phyloP scores from a whole-genome alignment of 768 basidiomycete species.

The Kwoniella europaea region DNA sequence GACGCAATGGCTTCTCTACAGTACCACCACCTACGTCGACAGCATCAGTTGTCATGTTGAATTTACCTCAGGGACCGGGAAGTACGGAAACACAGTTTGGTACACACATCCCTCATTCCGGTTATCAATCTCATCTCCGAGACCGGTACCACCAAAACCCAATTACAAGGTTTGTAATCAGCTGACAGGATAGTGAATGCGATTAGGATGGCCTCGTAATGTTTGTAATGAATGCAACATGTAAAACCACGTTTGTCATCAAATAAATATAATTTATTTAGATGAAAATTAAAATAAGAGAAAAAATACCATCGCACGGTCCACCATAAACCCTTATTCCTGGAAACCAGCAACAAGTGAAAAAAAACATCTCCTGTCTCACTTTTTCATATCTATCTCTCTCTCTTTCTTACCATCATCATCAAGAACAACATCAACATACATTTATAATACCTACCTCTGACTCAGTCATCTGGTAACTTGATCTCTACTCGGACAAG shows the following conservation, averaged over 20 bases:
- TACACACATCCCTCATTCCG: neutral
- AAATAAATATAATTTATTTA: neutral
- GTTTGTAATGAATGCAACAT: neutral
- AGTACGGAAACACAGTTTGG: conserved; percentile 4
- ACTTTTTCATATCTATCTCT: neutral
- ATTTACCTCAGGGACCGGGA: conserved; percentile 9
- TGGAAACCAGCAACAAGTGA: neutral
- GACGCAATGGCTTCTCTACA: too few species aligned
- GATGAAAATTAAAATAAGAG: neutral
- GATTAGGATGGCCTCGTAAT: neutral
- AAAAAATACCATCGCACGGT: neutral
- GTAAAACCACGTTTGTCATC: conserved; percentile 1
- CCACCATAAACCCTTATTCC: neutral
- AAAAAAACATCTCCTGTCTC: neutral
- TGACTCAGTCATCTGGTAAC: too few species aligned
- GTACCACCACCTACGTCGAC: neutral
- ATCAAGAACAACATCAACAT: neutral
- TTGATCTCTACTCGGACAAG: neutral
- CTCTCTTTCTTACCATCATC: neutral
- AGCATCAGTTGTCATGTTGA: too few species aligned
- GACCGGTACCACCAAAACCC: neutral
- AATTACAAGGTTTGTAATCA: too few species aligned
- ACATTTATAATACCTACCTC: neutral
- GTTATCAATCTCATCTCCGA: neutral
- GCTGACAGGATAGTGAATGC: neutral